These are phyloP conservation scores for Echium plantagineum DNA, from an alignment of 257 asterid genomes.

Conservation along the genomic window DNA sequence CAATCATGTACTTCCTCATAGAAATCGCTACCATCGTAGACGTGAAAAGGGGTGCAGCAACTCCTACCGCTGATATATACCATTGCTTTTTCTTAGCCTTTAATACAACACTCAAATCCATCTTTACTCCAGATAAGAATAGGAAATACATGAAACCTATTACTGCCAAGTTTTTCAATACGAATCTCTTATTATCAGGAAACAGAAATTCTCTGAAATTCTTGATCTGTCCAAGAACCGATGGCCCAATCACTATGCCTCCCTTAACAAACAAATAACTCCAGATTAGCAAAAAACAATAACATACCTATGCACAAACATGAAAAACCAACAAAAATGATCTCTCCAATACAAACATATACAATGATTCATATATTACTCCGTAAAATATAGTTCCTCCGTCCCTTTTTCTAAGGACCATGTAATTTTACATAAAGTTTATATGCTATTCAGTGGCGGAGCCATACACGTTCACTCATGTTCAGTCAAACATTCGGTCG, in stretches of 20 bases:
- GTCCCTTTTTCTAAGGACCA: too few species aligned
- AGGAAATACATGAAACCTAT: conserved; percentile 77
- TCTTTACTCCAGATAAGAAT: conserved; percentile 57
- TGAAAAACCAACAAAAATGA: neutral
- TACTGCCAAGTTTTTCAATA: conserved; percentile 40
- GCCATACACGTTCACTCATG: too few species aligned
- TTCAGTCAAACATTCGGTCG: too few species aligned
- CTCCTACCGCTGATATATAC: conserved; percentile 29
- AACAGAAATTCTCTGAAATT: conserved; percentile 33
- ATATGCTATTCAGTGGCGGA: too few species aligned
- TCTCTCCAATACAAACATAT: neutral
- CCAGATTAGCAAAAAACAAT: neutral
- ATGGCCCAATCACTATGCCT: conserved; percentile 67
- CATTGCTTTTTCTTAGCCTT: conserved; percentile 41
- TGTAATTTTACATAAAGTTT: too few species aligned
- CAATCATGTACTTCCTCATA: conserved; percentile 21
- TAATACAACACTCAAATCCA: conserved; percentile 26
- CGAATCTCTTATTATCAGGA: conserved; percentile 27
- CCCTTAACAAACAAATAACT: conserved; percentile 38
- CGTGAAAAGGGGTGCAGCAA: conserved; percentile 24
- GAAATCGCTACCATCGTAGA: conserved; percentile 19
- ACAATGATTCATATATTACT: too few species aligned
- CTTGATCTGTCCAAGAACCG: conserved; percentile 39
- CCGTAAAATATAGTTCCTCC: too few species aligned
- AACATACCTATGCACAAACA: neutral